These are phyloP conservation scores for Gamarada debralockiae DNA, from an alignment of 495 filamentous ascomycete species.

Conservation along the genomic window DNA sequence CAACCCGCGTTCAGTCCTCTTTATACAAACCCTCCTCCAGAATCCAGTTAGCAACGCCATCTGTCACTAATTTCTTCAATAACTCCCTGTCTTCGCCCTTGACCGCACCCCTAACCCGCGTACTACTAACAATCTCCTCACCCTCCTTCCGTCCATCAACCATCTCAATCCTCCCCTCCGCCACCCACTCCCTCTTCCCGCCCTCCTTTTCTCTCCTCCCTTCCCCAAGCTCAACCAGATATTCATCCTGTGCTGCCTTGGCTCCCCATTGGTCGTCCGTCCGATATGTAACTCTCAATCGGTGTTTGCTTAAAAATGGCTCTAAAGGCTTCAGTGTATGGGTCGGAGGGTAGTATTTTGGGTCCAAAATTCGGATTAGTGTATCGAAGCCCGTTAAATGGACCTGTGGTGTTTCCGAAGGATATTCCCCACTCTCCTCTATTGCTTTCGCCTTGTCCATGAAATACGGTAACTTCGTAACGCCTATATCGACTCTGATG, in stretches of 20 bases:
- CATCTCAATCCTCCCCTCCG: constrained; percentile 56
- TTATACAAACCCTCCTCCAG: constrained; percentile 47
- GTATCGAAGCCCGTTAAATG: constrained; percentile 90
- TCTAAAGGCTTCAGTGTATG: constrained; percentile 53
- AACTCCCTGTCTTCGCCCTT: constrained; percentile 44
- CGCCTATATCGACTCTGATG: constrained; percentile 66
- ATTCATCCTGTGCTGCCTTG: constrained; percentile 53
- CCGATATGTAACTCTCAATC: constrained; percentile 69
- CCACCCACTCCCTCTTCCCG: constrained; percentile 62
- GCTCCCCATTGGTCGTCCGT: constrained; percentile 64
- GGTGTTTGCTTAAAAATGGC: constrained; percentile 66
- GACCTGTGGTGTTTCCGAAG: constrained; percentile 52
- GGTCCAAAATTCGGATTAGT: constrained; percentile 72
- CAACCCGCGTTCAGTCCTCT: constrained; percentile 3
- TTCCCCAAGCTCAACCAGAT: constrained; percentile 45
- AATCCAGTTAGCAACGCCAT: constrained; percentile 58
- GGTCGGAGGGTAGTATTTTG: constrained; percentile 74
- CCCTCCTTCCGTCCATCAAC: constrained; percentile 55
- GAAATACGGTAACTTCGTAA: constrained; percentile 82
- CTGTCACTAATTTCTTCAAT: constrained; percentile 60
- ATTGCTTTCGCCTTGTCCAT: constrained; percentile 78
- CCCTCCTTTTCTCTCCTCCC: constrained; percentile 54
- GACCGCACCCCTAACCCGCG: constrained; percentile 66
- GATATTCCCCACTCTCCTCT: constrained; percentile 47
- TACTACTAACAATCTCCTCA: constrained; percentile 69